These are phyloP conservation scores for Xylaria flabelliformis DNA, from an alignment of 495 filamentous ascomycete genomes.

Conservation along the genomic window DNA sequence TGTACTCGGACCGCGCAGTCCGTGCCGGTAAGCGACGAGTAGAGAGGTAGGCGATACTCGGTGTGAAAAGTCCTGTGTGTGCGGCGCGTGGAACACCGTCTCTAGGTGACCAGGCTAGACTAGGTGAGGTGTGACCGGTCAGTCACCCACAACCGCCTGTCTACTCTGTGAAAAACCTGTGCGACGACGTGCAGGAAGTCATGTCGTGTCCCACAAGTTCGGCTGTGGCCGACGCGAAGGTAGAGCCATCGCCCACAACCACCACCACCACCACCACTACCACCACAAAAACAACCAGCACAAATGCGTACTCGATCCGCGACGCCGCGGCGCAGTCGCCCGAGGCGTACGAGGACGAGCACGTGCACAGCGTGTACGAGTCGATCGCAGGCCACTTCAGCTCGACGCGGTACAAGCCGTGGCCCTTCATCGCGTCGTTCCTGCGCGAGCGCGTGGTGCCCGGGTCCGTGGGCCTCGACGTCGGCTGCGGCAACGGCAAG, in stretches of 20 bases:
- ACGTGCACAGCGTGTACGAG: constrained; percentile 94
- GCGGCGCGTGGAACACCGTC: background rate
- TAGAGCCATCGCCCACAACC: constrained; percentile 5
- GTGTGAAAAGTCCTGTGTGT: background rate
- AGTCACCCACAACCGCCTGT: background rate
- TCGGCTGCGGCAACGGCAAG: constrained; percentile 97
- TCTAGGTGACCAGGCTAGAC: background rate
- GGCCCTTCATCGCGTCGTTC: constrained; percentile 89
- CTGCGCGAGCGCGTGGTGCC: constrained; percentile 63
- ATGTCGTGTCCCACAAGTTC: constrained; percentile 26
- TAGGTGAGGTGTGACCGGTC: background rate
- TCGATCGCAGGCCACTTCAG: constrained; percentile 95
- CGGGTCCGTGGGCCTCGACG: constrained; percentile 86
- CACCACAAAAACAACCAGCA: background rate
- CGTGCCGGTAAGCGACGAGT: constrained; percentile 1
- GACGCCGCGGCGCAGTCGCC: constrained; percentile 41
- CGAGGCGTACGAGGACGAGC: constrained; percentile 73
- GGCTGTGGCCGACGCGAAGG: constrained; percentile 16
- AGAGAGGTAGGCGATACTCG: background rate
- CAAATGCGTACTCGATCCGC: background rate
- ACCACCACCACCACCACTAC: constrained; percentile 1
- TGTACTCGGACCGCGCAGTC: constrained; percentile 9
- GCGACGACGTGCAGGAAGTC: constrained; percentile 9
- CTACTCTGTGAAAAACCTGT: constrained; percentile 4
- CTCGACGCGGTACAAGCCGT: constrained; percentile 94